Evolutionary conservation across 164 flowering plant species (phyloP), one percentile per base, ranked within the genome.

Genomic region (Taxillus chinensis): DNA sequence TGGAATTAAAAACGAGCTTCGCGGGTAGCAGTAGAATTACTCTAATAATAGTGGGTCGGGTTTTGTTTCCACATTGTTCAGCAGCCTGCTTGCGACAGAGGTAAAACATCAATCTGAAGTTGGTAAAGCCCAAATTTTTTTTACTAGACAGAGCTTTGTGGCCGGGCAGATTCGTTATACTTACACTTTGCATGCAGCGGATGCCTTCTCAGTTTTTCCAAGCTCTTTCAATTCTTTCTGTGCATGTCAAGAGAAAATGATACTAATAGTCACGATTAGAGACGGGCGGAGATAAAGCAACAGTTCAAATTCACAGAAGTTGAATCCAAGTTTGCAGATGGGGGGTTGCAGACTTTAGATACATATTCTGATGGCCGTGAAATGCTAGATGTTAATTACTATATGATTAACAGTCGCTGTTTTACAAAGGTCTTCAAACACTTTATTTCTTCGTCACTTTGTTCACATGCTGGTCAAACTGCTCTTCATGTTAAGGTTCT

Each of bases 211-310:
- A 57, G 76, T 75, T 63, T 77, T 85, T 48, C 83, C 93, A 52
- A 89, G 84, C 73, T 78, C 76, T 43, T 91, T 92, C 73, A 86
- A 67, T 73, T 91, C 98, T 71, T 84, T 89, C 96, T 91, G 83
- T 38, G 61, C 14, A 53, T 3, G 45, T 48, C 5, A n/a, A 0
- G 45, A 39, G 12, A 43, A 43, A 9, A 43, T 6, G 7, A 43
- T 15, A n/a, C 7, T 3, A 7, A 15, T 2, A 54, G 17, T 37
- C 7, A 62, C 12, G 40, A 7, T 43, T 12, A 27, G 51, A 38
- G 41, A 41, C 39, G 45, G 45, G 40, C 51, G 43, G 39, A 48
- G 12, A 8, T 3, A 48, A 14, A 48, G 3, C 10, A 11, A 48
- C 13, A 27, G 27, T 27, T 27, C 27, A 27, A 27, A 27, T 27